Evolutionary conservation across 176 grass and related monocot species (phyloP), one percentile per base, ranked within the genome.

Genomic region (Panicum miliaceum): DNA sequence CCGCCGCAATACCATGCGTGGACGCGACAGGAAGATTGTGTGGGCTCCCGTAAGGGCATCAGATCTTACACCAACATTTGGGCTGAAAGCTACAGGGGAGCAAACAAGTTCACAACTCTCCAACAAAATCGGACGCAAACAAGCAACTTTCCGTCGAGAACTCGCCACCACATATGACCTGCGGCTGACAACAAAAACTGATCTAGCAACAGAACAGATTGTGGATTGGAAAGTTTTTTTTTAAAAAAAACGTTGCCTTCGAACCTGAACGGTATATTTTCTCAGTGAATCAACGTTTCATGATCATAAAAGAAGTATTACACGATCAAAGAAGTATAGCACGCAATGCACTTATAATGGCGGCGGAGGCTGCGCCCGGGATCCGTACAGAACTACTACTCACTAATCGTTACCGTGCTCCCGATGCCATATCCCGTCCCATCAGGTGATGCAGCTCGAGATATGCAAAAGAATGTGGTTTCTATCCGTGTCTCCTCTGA

Each of bases 301-400:
- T 58, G 67, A 73, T 60, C 78, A 65, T 74, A 80, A 83, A 80
- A 75, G 20, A 12, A n/a, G 79, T 60, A 56, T 68, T 43, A 84
- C 75, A 80, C n/a, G n/a, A n/a, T n/a, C n/a, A 83, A 80, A 75
- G 20, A 12, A n/a, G 79, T 60, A 56, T 68, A 43, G 80, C 75
- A 80, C 32, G 76, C 62, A 45, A 60, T 73, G 13, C 48, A 52
- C 78, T 75, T 80, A 80, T 52, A 71, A 10, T 25, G 41, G 20
- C 22, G 23, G 75, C 22, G 23, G 75, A 76, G 63, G 65, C 71
- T 35, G 34, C 35, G 38, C 50, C 48, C 32, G 48, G 68, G 67
- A 34, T 62, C 58, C 41, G 68, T 45, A 84, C 61, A 87, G 25
- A 52, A 76, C 45, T 78, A 80, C 81, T 90, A 80, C 81, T 90